Base-by-base conservation (phyloP, 192 early-diverging fungal species). In the Tieghemiomyces parasiticus region DNA sequence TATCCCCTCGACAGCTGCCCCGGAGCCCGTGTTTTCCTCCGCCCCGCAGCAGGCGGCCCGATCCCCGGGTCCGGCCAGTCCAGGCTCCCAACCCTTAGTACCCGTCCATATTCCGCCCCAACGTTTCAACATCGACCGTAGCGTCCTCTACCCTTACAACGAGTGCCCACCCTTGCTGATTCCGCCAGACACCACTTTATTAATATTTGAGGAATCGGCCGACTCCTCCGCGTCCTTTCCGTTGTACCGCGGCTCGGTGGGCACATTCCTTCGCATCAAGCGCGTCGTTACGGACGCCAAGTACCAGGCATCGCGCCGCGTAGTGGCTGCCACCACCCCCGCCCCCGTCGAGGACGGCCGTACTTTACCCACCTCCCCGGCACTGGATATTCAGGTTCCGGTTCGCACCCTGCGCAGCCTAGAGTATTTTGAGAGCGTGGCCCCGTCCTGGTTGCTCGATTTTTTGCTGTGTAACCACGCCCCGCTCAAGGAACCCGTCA, bases 401-500 rank as follows among this genome's bases (percentile, higher is more conserved):
- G 20, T 31, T 13, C 35, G 69, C 3, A 48, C 54, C 19, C 59
- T 73, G 24, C 69, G 69, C 50, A 62, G 71, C 13, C 52, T 76
- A 9, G 48, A 71, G n/a, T 71, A 69, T 22, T 66, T 96, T 55
- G 78, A 88, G 35, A 72, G 85, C 55, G 74, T 77, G 14, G 78
- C 92, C 35, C 95, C 93, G 0, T 63, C 72, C 24, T 99, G 95
- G 95, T 66, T 96, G 32, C 67, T 82, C 1, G 86, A 91, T n/a
- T 83, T 86, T 58, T 63, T 96, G 33, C 74, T 93, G 16, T 69
- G 87, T 71, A 84, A 84, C 55, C 81, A 78, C 28, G 74, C 76
- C 4, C 76, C 85, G 2, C 62, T 66, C 51, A 89, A 87, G 67
- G 93, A 95, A 52, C 67, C 81, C 0, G 66, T 78, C 35, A 95